These are phyloP conservation scores for Echinochloa phyllopogon DNA, from an alignment of 176 grass and related monocot genomes.

Conservation along the genomic window DNA sequence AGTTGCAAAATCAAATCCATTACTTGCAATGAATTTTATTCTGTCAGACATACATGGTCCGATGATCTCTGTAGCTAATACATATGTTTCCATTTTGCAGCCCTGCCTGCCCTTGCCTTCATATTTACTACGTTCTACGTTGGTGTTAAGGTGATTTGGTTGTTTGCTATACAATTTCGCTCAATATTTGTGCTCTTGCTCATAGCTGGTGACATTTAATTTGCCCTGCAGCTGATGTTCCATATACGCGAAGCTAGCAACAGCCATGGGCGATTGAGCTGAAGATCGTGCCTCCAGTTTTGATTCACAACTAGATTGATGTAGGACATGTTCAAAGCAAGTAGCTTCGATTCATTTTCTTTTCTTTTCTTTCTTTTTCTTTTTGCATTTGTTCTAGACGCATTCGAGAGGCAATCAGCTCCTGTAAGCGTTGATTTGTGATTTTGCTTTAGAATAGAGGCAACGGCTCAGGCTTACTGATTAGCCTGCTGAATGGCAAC, in stretches of 20 bases:
- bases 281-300: background rate
- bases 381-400: background rate
- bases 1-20: conserved; percentile 34
- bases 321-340: background rate
- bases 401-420: background rate
- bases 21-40: background rate
- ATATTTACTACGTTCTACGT: conserved; percentile 89
- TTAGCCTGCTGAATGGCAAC: background rate
- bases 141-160: conserved; percentile 70
- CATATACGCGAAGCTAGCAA: conserved; percentile 63
- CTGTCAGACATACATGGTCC: background rate
- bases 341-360: background rate
- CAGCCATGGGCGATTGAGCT: conserved; percentile 18
- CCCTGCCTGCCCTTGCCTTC: conserved; percentile 50
- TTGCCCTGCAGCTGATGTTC: conserved; percentile 79
- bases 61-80: conserved; percentile 27
- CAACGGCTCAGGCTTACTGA: background rate
- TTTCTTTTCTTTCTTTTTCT: background rate
- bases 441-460: background rate
- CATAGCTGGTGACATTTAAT: conserved; percentile 25
- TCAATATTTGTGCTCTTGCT: background rate
- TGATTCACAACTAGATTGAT: background rate
- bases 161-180: conserved; percentile 23
- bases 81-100: conserved; percentile 52
- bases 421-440: background rate